Conservation (phyloP, 768 basidiomycete species). For the Boletus rubropictus region DNA sequence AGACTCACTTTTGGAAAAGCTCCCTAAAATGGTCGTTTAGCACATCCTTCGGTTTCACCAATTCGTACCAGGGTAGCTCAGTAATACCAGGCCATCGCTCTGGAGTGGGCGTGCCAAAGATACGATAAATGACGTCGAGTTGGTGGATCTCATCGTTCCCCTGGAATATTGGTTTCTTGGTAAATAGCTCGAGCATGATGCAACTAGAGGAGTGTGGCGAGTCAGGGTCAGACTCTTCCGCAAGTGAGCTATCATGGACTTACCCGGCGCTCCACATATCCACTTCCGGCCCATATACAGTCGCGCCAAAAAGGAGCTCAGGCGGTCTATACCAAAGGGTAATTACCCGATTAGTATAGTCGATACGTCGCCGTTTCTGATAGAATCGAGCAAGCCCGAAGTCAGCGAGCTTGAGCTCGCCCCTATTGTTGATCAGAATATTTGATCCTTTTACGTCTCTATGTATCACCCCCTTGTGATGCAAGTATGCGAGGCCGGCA, state of each 20-base stretch:
- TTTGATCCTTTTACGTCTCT: constrained; percentile 99
- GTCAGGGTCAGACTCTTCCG: not conserved
- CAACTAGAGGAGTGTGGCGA: constrained; percentile 48
- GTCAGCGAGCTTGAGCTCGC: constrained; percentile 93
- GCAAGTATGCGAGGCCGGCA: constrained; percentile 87
- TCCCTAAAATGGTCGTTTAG: constrained; percentile 75
- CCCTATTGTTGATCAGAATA: constrained; percentile 85
- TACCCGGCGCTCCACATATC: constrained; percentile 99
- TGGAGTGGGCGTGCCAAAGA: constrained; percentile 82
- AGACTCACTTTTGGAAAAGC: constrained; percentile 74
- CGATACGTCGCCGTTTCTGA: constrained; percentile 80
- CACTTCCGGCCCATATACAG: constrained; percentile 93
- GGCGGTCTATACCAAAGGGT: constrained; percentile 98
- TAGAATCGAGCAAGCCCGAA: constrained; percentile 97
- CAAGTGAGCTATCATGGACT: not conserved
- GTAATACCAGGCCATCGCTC: constrained; percentile 79
- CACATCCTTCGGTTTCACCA: constrained; percentile 83
- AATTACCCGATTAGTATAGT: constrained; percentile 99
- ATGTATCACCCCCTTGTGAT: constrained; percentile 93
- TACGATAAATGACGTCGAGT: constrained; percentile 85
- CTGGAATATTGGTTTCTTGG: constrained; percentile 95
- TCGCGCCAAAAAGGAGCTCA: constrained; percentile 90
- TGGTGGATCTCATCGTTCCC: constrained; percentile 98
- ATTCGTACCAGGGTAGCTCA: constrained; percentile 94
- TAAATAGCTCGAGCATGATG: constrained; percentile 97